Evolutionary conservation across 306 rosid species (phyloP), one percentile per base, ranked within the genome.

Genomic region (Cicer pinnatifidum): DNA sequence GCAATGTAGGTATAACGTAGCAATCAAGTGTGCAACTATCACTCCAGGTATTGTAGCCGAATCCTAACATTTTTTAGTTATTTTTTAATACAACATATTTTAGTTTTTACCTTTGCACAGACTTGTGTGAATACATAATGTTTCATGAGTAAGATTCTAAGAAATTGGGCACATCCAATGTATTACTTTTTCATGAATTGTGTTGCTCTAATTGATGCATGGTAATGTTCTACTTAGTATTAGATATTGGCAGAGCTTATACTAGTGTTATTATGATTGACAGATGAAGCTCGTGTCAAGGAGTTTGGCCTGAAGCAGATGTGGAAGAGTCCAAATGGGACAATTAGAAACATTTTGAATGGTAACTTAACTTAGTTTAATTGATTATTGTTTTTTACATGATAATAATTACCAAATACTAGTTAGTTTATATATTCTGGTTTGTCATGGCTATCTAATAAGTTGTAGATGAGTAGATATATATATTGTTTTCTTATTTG

Each of bases 321-420:
- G 99, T 94, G 99, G 99, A 94, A 62, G 89, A 94, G 99, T 87
- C 99, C 99, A 75, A 94, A 91, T 78, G 99, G 99, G 61, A 91
- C 97, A 41, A 94, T 94, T 71, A 87, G 99, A 91, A 94, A 94
- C 78, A 94, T 94, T 81, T 82, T 94, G 89, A 91, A 94, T 73
- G 99, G 99, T 91, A 78, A 72, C 75, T 52, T 52, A 61, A 72
- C 65, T 52, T 72, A 61, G 19, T 71, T 45, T 65, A 7, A 0
- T 15, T 66, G 6, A 47, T 15, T 68, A 17, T 56, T 79, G 44
- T 81, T 75, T 54, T 61, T 40, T 65, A 16, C 44, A 70, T 20
- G 48, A 3, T 47, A 50, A 13, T 12, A 1, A 40, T 5, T 60
- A 62, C 15, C 73, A 23, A 48, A 67, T 23, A 33, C 44, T 1